Evolutionary conservation across 1,284 basidiomycete species (phyloP).

Genomic region (Malassezia restricta): DNA sequence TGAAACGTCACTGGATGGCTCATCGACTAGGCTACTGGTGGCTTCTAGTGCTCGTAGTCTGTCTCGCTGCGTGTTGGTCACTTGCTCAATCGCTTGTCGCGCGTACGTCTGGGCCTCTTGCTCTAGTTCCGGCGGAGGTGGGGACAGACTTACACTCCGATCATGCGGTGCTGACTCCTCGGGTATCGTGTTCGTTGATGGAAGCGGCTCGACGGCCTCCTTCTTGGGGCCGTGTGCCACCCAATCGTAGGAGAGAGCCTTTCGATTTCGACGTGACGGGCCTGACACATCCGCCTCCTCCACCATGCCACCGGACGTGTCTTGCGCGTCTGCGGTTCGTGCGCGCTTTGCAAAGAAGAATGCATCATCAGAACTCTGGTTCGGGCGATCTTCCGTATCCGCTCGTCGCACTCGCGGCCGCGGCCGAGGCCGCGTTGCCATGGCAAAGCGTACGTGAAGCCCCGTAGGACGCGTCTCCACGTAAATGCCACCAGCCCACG

Average conservation of each 20-base stretch:
- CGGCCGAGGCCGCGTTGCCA: conserved; percentile 10
- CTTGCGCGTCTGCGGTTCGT: too few species aligned
- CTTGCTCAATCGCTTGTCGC: neutral
- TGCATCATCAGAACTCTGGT: neutral
- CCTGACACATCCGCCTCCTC: neutral
- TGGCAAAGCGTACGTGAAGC: neutral
- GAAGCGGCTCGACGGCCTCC: neutral
- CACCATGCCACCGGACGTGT: neutral
- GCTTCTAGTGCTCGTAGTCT: neutral
- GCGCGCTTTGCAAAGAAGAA: conserved; percentile 8
- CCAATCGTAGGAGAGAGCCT: conserved; percentile 3
- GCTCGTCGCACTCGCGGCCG: conserved; percentile 4
- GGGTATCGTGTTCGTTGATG: neutral
- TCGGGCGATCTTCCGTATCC: too few species aligned
- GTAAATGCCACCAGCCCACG: too few species aligned
- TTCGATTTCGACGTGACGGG: conserved; percentile 1
- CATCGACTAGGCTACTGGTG: neutral
- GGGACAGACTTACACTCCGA: conserved; percentile 13
- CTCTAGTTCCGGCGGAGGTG: conserved; percentile 13
- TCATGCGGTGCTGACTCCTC: neutral
- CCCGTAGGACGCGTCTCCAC: neutral
- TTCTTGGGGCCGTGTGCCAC: neutral
- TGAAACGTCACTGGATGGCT: neutral
- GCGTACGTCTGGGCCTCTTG: conserved; percentile 5
- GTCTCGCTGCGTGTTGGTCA: neutral